Base-by-base conservation (phyloP, 192 early-diverging fungal species). In the Geranomyces michiganensis region DNA sequence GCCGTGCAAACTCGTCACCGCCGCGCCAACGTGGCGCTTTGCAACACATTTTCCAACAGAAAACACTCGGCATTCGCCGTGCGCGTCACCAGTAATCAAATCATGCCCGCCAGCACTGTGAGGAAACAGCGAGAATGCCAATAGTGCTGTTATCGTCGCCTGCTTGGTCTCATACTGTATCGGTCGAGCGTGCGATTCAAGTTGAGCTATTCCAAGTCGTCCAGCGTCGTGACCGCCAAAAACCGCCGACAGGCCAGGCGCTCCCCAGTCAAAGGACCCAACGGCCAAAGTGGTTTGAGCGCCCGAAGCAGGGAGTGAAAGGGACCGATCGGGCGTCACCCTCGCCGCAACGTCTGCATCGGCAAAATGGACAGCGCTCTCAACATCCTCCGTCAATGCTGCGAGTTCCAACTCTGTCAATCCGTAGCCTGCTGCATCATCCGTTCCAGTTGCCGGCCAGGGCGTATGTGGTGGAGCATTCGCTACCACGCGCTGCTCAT, bases 121-220 rank as follows among this genome's bases (percentile, higher is more conserved):
- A 27, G 58, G 58, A 60, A 60, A 60, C 27, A 60, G 58, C 58
- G 58, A 29, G 29, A 26, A 60, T 33, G 58, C 22, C 26, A 60
- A 29, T 9, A 60, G 17, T 17, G 58, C 58, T 2, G 58, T 60
- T 19, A 60, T 33, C 10, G 24, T 32, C 21, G 21, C 31, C 31
- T 32, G 31, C 58, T 60, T 60, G 15, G 58, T 60, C 10, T 60
- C 58, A 29, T 60, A 17, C 17, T n/a, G 51, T 3, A 26, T 7
- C 15, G 51, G 51, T 26, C 17, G 19, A 9, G 51, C 24, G 19
- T 3, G 19, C 15, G 51, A 3, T 15, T 4, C 36, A 10, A 41
- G 51, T 15, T 24, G 19, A 26, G 17, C 24, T 2, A 53, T 53
- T 6, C 7, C 24, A 7, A 53, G 24, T 26, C 24, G 19, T 17